A percentile compares a stretch with the other conserved stretches of the same genome.
Conservation (phyloP, 2,329 filamentous ascomycete genomes). For the Ramichloridium luteum region DNA sequence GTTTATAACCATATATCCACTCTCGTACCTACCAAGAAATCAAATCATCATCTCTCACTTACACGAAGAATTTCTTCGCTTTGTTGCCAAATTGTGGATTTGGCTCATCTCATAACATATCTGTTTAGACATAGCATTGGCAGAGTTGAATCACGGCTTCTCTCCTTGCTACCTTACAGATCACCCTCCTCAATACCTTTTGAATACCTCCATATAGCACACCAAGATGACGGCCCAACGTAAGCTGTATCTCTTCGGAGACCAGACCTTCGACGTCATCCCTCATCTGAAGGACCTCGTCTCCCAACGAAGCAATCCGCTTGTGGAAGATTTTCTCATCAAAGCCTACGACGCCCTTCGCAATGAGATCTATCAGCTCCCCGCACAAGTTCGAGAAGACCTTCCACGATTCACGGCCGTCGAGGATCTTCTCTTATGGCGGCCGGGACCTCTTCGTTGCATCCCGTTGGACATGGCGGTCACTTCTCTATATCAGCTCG, state of each 20-base stretch:
- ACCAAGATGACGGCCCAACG: too few relatives aligned
- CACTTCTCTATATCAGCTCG: constrained; percentile 3
- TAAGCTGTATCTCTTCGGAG: constrained; percentile 14
- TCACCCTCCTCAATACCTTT: too few relatives aligned
- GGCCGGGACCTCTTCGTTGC: background rate
- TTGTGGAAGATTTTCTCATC: constrained; percentile 5
- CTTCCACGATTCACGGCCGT: constrained; percentile 3
- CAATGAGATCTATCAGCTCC: constrained; percentile 2
- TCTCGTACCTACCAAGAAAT: too few relatives aligned
- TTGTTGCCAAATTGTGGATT: too few relatives aligned
- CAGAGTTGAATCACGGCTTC: too few relatives aligned
- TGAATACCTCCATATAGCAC: too few relatives aligned
- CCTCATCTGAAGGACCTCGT: constrained; percentile 8
- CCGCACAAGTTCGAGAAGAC: constrained; percentile 1
- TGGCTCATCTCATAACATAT: too few relatives aligned
- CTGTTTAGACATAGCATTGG: too few relatives aligned
- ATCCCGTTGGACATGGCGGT: constrained; percentile 4
- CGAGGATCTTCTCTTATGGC: constrained; percentile 3
- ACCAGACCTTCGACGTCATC: constrained; percentile 12
- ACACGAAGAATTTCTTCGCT: too few relatives aligned
- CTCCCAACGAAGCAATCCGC: constrained; percentile 3
- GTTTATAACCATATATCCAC: too few relatives aligned
- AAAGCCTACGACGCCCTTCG: constrained; percentile 3
- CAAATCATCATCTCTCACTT: too few relatives aligned
- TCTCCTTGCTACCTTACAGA: too few relatives aligned